Evolutionary conservation across 345 rosid species (phyloP), one percentile per base, ranked within the genome.

Genomic region (Citrus unshiu): DNA sequence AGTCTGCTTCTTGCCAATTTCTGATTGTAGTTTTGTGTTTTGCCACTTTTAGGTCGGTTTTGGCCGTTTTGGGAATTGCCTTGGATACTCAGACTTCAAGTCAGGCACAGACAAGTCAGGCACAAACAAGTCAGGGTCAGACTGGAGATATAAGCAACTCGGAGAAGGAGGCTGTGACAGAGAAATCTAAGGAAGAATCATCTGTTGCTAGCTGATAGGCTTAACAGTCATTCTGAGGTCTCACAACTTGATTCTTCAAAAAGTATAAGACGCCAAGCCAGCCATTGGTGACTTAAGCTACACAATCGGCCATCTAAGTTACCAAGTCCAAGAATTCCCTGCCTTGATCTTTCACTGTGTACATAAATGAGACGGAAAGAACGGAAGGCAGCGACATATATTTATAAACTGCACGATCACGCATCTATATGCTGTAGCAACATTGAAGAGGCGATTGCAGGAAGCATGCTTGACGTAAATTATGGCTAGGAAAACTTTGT

Each of bases 61-160:
- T 90, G 89, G 95, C 77, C 27, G 93, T 89, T 85, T 86, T 94
- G 77, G 99, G 99, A 84, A 88, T 94, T 71, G 87, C 86, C 73
- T 69, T 88, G 9, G 99, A 93, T 40, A 80, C 92, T 24, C 95
- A 91, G 81, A 70, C 86, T 70, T 83, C 95, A 35, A 84, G 84
- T 77, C 94, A 90, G 76, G 83, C 79, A 43, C 89, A 81, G 71
- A 58, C 86, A 25, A 87, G 58, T 77, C 92, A 90, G 74, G 82
- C 78, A 43, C 89, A 86, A 72, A 61, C 86, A 29, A 87, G 84
- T 81, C 90, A 86, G 81, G 88, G 84, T 74, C 97, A 88, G 81
- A 86, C 87, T 1, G 91, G 76, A 12, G 92, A 93, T 75, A 79
- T 90, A 18, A 87, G 84, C 83, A 83, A 88, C 81, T 85, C 92